Conservation (phyloP, 768 basidiomycete species). For the Leccinum subtestaceum region DNA sequence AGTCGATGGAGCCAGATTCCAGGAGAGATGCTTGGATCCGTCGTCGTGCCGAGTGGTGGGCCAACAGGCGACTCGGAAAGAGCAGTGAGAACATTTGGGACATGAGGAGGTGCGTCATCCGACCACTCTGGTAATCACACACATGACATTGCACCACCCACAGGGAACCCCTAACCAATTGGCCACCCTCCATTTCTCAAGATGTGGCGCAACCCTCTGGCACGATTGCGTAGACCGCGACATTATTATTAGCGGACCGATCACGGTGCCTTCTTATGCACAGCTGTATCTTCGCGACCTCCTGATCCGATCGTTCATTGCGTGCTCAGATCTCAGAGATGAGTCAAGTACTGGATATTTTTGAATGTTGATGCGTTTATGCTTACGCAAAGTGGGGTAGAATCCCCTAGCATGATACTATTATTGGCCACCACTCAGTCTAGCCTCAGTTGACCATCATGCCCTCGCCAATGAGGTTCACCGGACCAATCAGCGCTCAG, state of each 20-base stretch:
- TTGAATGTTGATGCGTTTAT: neutral
- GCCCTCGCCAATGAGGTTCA: no score
- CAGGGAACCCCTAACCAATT: constrained; percentile 26
- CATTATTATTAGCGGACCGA: neutral
- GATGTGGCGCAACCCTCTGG: constrained; percentile 18
- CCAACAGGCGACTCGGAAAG: constrained; percentile 62
- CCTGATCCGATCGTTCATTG: neutral
- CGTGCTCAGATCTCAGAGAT: neutral
- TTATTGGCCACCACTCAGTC: no score
- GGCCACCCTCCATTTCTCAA: constrained; percentile 28
- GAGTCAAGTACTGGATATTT: neutral
- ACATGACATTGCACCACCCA: constrained; percentile 1
- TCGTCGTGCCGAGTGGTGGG: constrained; percentile 94
- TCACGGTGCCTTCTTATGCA: neutral
- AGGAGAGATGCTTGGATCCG: constrained; percentile 82
- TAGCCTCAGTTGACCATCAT: no score
- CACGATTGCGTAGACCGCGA: constrained; percentile 20
- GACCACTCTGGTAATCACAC: neutral
- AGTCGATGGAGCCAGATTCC: constrained; percentile 72
- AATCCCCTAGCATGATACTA: neutral
- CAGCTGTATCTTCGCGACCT: neutral
- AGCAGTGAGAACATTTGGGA: constrained; percentile 98
- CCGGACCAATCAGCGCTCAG: no score
- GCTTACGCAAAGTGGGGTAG: neutral
- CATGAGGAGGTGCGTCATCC: constrained; percentile 63